Evolutionary conservation across 1,284 basidiomycete genomes (phyloP).

Genomic region (Mrakiaceae sp.): DNA sequence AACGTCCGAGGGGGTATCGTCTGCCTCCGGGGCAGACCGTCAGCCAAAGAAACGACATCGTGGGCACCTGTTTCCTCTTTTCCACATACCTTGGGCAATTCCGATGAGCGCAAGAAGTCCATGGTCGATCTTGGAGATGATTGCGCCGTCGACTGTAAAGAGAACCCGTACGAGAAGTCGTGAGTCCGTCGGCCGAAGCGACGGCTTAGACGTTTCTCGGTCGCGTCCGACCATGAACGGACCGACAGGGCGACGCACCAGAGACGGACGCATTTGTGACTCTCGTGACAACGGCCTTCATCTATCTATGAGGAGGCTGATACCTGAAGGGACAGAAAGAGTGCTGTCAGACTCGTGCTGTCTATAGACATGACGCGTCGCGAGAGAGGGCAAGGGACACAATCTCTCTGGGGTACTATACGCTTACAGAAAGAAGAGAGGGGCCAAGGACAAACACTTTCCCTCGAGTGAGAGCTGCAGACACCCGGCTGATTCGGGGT

Average conservation of each 20-base stretch:
- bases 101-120: constrained; percentile 82
- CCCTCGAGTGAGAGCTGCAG: too few relatives aligned
- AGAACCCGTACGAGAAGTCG: background rate
- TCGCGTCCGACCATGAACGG: background rate
- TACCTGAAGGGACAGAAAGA: background rate
- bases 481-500: too few relatives aligned
- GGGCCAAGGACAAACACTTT: too few relatives aligned
- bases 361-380: too few relatives aligned
- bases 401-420: too few relatives aligned
- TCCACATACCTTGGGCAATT: constrained; percentile 57
- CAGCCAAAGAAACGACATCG: constrained; percentile 3
- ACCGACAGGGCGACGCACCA: constrained; percentile 22
- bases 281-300: constrained; percentile 35
- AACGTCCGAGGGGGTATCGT: constrained; percentile 64
- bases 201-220: background rate
- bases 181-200: background rate
- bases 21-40: constrained; percentile 35
- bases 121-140: constrained; percentile 64
- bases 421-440: too few relatives aligned
- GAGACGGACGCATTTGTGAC: constrained; percentile 32
- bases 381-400: too few relatives aligned
- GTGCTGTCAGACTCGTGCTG: background rate
- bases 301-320: constrained; percentile 22
- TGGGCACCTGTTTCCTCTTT: too few relatives aligned
- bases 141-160: constrained; percentile 49